These are phyloP conservation scores for Leonotis leonurus DNA, from an alignment of 257 asterid species.

Conservation along the genomic window DNA sequence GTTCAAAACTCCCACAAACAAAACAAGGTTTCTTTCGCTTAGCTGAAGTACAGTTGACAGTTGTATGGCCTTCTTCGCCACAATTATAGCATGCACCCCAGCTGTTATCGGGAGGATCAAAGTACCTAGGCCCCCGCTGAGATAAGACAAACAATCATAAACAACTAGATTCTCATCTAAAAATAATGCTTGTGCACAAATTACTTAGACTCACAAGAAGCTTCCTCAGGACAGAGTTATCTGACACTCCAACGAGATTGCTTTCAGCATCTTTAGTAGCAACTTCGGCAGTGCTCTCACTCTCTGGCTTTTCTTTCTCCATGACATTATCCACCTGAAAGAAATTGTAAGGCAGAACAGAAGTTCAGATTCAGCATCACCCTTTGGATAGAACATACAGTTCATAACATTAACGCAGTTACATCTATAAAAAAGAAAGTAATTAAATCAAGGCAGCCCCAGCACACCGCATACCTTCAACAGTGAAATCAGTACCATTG, in stretches of 20 bases:
- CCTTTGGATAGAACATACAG: background rate
- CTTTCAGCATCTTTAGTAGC: slow-evolving; percentile 33
- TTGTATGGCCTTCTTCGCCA: slow-evolving; percentile 88
- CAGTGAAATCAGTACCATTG: background rate
- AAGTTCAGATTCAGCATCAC: background rate
- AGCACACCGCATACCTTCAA: background rate
- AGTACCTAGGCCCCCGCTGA: slow-evolving; percentile 98
- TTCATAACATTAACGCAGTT: background rate
- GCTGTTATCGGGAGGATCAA: slow-evolving; percentile 85
- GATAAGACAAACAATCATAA: slow-evolving; percentile 31
- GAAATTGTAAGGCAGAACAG: background rate
- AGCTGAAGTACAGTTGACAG: slow-evolving; percentile 72
- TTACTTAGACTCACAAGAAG: slow-evolving; percentile 89
- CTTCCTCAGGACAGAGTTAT: slow-evolving; percentile 64
- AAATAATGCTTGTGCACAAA: slow-evolving; percentile 27
- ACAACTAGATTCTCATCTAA: slow-evolving; percentile 19
- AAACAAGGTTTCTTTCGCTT: slow-evolving; percentile 90
- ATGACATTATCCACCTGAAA: slow-evolving; percentile 43
- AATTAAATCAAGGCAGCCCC: background rate
- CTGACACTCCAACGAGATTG: slow-evolving; percentile 35
- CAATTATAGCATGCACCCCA: slow-evolving; percentile 97
- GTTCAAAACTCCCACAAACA: slow-evolving; percentile 90
- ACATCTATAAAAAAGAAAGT: background rate
- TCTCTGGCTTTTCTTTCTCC: slow-evolving; percentile 34
- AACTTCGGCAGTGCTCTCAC: slow-evolving; percentile 26